phyloP scores from a whole-genome alignment of 2,329 filamentous ascomycete species.

The Aulographum hederae region DNA sequence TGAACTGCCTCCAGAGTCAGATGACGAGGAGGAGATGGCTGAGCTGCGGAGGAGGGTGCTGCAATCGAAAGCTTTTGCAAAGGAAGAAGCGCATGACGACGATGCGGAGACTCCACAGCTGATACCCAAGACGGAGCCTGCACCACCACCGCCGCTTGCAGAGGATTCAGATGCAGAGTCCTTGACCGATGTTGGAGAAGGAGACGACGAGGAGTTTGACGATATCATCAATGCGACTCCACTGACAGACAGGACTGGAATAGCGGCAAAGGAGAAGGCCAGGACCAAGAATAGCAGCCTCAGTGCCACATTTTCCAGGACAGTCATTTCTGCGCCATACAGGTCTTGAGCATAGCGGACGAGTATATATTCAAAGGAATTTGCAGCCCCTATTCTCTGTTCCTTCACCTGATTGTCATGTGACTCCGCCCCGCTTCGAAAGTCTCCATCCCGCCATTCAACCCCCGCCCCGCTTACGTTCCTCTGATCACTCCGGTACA shows the following conservation, averaged over 20 bases:
- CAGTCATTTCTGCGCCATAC: conserved; percentile 1
- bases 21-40: conserved; percentile 82
- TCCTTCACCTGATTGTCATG: no score
- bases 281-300: conserved; percentile 24
- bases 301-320: conserved; percentile 1
- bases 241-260: conserved; percentile 70
- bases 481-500: no score
- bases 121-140: neutral
- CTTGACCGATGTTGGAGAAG: conserved; percentile 49
- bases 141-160: conserved; percentile 19
- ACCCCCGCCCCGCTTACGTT: no score
- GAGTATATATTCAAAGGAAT: no score
- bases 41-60: conserved; percentile 82
- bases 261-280: conserved; percentile 40
- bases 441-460: no score
- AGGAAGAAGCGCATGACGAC: conserved; percentile 29
- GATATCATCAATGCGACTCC: conserved; percentile 84
- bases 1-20: conserved; percentile 55
- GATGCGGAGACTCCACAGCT: conserved; percentile 5
- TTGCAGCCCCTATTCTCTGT: no score
- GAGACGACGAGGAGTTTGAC: conserved; percentile 67
- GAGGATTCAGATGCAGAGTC: conserved; percentile 48
- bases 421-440: no score
- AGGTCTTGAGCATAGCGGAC: no score
- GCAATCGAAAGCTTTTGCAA: conserved; percentile 73